Conservation (phyloP, 768 basidiomycete species). For the Xerocomellus amylosporus region DNA sequence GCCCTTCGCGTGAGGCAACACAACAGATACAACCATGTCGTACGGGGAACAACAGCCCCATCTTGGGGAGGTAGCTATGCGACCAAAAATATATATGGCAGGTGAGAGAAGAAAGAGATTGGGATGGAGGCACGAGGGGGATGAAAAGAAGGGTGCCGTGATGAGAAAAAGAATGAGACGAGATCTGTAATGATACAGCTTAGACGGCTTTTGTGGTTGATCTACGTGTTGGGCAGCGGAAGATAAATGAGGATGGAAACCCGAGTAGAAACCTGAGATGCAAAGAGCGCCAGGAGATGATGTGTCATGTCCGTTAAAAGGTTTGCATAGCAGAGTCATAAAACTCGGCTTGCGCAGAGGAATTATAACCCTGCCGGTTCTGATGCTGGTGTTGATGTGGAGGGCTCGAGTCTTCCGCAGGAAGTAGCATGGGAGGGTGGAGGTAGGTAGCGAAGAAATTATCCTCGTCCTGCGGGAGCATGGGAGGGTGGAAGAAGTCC, state of each 20-base stretch:
- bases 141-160: not conserved
- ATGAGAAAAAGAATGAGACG: conserved; percentile 5
- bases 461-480: conserved; percentile 65
- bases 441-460: conserved; percentile 52
- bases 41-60: conserved; percentile 12
- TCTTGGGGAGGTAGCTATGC: conserved; percentile 18
- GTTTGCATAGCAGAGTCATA: conserved; percentile 39
- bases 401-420: conserved; percentile 33
- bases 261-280: conserved; percentile 7
- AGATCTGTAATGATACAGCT: conserved; percentile 20
- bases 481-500: conserved; percentile 68
- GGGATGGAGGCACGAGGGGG: not conserved
- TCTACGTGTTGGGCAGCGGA: conserved; percentile 18
- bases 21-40: conserved; percentile 26
- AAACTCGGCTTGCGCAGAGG: conserved; percentile 26
- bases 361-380: conserved; percentile 14
- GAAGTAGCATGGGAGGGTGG: conserved; percentile 55
- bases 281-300: not conserved
- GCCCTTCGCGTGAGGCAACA: conserved; percentile 44
- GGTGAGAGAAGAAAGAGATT: conserved; percentile 16
- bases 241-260: not conserved
- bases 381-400: conserved; percentile 27
- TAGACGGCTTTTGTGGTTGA: conserved; percentile 10
- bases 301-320: conserved; percentile 19
- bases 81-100: conserved; percentile 32